Evolutionary conservation across 768 basidiomycete genomes (phyloP).

Genomic region (Amanita rubescens): DNA sequence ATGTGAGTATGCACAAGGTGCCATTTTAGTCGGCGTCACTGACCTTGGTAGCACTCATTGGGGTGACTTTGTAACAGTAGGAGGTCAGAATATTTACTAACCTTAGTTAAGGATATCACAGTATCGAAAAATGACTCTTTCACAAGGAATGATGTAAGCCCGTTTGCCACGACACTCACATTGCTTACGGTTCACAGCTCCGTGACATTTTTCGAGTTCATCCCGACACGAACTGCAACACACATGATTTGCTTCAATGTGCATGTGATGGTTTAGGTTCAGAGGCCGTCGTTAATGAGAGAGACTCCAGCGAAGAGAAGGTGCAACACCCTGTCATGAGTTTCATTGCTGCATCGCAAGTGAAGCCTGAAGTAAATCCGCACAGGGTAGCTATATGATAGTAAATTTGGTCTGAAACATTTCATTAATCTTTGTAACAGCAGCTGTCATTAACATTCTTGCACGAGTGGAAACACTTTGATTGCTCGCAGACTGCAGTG

Average conservation of each 20-base stretch:
- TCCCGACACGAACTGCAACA: constrained; percentile 73
- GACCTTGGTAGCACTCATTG: constrained; percentile 53
- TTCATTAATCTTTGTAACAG: constrained; percentile 29
- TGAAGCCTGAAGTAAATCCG: constrained; percentile 23
- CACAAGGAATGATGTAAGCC: constrained; percentile 72
- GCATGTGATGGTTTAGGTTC: neutral
- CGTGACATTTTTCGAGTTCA: constrained; percentile 91
- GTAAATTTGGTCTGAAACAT: neutral
- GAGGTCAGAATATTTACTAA: neutral
- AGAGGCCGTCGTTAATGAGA: neutral
- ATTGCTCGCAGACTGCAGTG: constrained; percentile 40
- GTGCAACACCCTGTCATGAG: constrained; percentile 29
- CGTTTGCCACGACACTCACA: neutral
- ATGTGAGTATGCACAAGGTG: constrained; percentile 44
- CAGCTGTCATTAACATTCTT: constrained; percentile 62
- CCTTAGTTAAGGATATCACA: constrained; percentile 21
- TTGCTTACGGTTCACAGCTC: constrained; percentile 40
- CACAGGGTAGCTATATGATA: constrained; percentile 7
- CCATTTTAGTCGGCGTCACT: constrained; percentile 3
- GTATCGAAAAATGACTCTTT: constrained; percentile 78
- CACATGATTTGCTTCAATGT: constrained; percentile 88
- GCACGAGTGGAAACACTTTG: constrained; percentile 80
- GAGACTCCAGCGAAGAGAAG: neutral
- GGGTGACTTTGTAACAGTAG: constrained; percentile 30
- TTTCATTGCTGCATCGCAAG: constrained; percentile 61